Conservation (phyloP, 768 basidiomycete genomes). For the Tricholoma saponaceum region DNA sequence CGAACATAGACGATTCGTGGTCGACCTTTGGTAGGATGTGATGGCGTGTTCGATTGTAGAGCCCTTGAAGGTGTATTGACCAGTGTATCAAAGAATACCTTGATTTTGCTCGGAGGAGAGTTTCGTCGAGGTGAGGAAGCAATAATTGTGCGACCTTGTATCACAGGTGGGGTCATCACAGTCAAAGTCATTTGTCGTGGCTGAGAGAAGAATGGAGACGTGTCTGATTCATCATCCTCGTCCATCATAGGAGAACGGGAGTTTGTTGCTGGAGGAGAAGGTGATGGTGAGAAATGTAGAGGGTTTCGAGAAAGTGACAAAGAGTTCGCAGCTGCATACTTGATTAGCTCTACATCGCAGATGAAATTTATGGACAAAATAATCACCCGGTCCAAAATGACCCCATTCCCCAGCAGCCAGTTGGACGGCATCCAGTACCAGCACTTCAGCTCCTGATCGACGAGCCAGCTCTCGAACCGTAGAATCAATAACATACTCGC, state of each 20-base stretch:
- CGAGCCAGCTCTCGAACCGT: slow-evolving; percentile 77
- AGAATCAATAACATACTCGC: slow-evolving; percentile 75
- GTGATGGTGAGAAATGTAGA: slow-evolving; percentile 54
- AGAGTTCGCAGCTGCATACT: slow-evolving; percentile 57
- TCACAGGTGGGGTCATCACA: slow-evolving; percentile 32
- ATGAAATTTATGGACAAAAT: not conserved
- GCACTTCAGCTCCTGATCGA: slow-evolving; percentile 71
- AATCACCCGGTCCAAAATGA: slow-evolving; percentile 70
- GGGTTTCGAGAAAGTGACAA: slow-evolving; percentile 72
- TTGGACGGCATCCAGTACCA: slow-evolving; percentile 80
- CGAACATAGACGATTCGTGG: slow-evolving; percentile 84
- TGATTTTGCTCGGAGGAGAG: slow-evolving; percentile 51
- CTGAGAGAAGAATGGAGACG: slow-evolving; percentile 25
- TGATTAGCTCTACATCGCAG: not conserved
- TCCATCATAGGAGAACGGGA: slow-evolving; percentile 35
- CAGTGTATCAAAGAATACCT: slow-evolving; percentile 73
- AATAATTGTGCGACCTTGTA: slow-evolving; percentile 36
- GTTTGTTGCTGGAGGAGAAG: slow-evolving; percentile 18
- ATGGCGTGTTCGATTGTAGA: slow-evolving; percentile 21
- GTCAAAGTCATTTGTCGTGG: slow-evolving; percentile 40
- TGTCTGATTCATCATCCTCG: slow-evolving; percentile 40
- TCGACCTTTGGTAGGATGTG: slow-evolving; percentile 22
- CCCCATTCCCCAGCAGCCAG: slow-evolving; percentile 89
- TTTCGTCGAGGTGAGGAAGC: slow-evolving; percentile 38
- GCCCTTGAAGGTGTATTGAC: slow-evolving; percentile 53